Percentiles rank a stretch among this genome's conserved stretches.
These are phyloP conservation scores for Umbilicaria muhlenbergii DNA, from an alignment of 495 filamentous ascomycete species.

Conservation along the genomic window DNA sequence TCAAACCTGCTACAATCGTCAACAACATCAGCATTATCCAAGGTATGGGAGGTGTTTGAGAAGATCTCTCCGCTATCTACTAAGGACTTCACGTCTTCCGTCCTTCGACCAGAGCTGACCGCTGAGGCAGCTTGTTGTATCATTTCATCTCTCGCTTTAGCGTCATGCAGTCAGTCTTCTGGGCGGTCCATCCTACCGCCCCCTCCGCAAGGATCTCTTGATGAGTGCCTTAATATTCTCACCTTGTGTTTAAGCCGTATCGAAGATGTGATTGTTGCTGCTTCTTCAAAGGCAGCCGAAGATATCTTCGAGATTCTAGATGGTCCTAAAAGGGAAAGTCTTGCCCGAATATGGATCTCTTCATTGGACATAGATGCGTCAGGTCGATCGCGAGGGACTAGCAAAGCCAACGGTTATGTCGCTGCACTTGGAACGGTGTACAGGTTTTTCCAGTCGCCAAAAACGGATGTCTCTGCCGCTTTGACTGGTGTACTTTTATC, in stretches of 20 bases:
- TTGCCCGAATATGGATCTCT: too few relatives aligned
- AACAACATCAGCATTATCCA: neutral
- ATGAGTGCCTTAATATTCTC: conserved; percentile 25
- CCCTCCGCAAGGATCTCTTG: conserved; percentile 17
- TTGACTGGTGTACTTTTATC: neutral
- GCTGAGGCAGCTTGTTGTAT: conserved; percentile 48
- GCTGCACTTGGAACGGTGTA: conserved; percentile 3
- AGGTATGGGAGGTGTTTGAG: conserved; percentile 27
- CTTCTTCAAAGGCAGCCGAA: conserved; percentile 29
- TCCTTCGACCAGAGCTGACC: conserved; percentile 52
- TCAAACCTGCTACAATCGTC: neutral
- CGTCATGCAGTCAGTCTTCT: conserved; percentile 5
- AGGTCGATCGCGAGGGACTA: too few relatives aligned
- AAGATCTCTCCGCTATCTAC: conserved; percentile 22
- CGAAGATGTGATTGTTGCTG: conserved; percentile 31
- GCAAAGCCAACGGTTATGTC: conserved; percentile 9
- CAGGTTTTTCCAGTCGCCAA: neutral
- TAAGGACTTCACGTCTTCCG: conserved; percentile 28
- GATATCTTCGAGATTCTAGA: conserved; percentile 25
- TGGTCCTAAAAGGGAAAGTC: conserved; percentile 1
- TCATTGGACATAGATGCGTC: too few relatives aligned
- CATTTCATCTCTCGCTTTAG: conserved; percentile 26
- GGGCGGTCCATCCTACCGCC: neutral
- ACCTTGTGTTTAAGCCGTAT: conserved; percentile 27
- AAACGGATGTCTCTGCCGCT: too few relatives aligned